Evolutionary conservation across 1,284 basidiomycete genomes (phyloP).

Genomic region (Ganoderma boninense): DNA sequence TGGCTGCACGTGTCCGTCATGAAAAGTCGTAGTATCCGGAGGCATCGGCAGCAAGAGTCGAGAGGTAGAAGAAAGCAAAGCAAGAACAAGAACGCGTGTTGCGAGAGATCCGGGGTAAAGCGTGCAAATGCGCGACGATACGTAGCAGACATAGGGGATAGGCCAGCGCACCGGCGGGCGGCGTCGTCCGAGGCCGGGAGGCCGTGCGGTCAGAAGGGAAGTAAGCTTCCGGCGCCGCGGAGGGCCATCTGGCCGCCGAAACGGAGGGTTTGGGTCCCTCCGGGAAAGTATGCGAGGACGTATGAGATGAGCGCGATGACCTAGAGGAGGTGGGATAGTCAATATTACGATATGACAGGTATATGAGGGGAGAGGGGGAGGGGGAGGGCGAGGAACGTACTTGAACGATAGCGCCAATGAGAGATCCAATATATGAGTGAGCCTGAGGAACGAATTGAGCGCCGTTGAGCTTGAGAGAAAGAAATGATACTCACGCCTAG

Average conservation of each 20-base stretch:
- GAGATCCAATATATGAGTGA: conserved; percentile 85
- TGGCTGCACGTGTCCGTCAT: background rate
- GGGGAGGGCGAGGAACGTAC: conserved; percentile 44
- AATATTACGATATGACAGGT: background rate
- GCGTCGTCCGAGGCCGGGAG: background rate
- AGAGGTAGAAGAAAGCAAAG: background rate
- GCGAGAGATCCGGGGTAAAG: background rate
- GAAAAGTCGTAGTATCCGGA: background rate
- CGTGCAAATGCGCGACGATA: conserved; percentile 11
- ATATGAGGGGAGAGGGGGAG: background rate
- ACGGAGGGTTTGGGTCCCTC: conserved; percentile 81
- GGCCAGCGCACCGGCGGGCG: background rate
- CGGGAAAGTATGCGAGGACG: conserved; percentile 91
- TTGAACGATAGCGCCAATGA: conserved; percentile 83
- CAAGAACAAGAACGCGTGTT: background rate
- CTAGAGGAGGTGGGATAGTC: conserved; percentile 42
- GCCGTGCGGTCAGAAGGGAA: conserved; percentile 69
- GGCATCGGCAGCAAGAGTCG: background rate
- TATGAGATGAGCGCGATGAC: conserved; percentile 87
- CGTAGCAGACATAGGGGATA: conserved; percentile 5
- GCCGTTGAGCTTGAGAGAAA: background rate
- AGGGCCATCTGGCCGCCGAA: conserved; percentile 86
- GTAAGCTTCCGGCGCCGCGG: conserved; percentile 80
- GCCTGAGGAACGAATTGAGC: conserved; percentile 51
- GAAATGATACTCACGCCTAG: conserved; percentile 67